Base-by-base conservation (phyloP, 129 eudicot species). In the Saposhnikovia divaricata region DNA sequence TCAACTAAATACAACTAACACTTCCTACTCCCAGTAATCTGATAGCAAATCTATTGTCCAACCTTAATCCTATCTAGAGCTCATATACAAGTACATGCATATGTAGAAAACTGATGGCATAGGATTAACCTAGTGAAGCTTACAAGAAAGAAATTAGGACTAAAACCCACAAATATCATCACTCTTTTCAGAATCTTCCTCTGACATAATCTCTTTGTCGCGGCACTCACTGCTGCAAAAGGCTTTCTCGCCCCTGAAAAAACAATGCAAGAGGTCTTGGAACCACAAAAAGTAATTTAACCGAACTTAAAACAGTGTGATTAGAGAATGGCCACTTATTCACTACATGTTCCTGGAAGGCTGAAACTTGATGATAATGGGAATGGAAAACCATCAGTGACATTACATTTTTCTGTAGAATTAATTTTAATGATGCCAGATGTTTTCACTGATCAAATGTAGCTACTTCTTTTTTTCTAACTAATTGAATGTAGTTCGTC, bases 181-280 rank as follows among this genome's bases (percentile, higher is more conserved):
- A 14, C 66, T 53, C 47, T 37, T 81, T 38, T 75, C 89, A 42
- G 70, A 61, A 66, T 70, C 86, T 70, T 84, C 88, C 19, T 87
- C 90, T 63, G 79, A 55, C 83, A 84, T 68, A 61, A 88, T 88
- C 84, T 85, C 87, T 46, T 85, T 77, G 78, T 50, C 73, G 6
- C 91, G 83, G 83, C 97, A 88, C 47, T 92, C 94, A 72, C 87
- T 87, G 87, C 97, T 89, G 74, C 97, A 92, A 81, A 92, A 89
- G 53, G 91, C 97, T 77, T 92, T 92, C 50, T 92, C 94, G 48
- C 92, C 94, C 85, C 97, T 92, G 90, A 28, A 82, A 75, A 46
- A 74, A 51, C 42, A 79, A 59, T 57, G 73, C 46, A 71, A 38
- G 47, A 37, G 25, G 19, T 69, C 72, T 66, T 31, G 15, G 42